Percentiles rank a stretch among this genome's conserved stretches.
Evolutionary conservation across 305 asterid genomes (phyloP).

Genomic region (Fraxinus sp.): DNA sequence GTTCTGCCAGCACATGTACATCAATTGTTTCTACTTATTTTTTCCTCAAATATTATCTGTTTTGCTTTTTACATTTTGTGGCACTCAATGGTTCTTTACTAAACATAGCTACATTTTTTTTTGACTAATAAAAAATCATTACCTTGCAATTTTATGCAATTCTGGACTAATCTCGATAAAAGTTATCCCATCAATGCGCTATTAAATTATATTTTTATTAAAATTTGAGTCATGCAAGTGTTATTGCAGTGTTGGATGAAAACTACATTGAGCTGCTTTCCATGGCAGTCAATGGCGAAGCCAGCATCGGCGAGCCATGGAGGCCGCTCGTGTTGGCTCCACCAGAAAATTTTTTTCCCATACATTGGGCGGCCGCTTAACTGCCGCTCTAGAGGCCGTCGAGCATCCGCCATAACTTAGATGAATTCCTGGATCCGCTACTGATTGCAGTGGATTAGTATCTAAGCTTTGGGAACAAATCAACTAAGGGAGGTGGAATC

Average conservation of each 20-base stretch:
- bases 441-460: neutral
- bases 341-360: no score
- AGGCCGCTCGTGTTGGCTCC: no score
- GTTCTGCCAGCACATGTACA: neutral
- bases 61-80: neutral
- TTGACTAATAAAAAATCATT: neutral
- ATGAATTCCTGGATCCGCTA: no score
- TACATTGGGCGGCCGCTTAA: no score
- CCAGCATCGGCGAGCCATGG: no score
- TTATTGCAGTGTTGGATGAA: neutral
- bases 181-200: neutral
- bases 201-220: neutral
- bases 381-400: no score
- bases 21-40: neutral
- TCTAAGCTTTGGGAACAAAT: neutral
- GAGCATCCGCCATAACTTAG: no score
- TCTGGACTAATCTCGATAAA: neutral
- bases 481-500: neutral
- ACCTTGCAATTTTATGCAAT: neutral
- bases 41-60: neutral
- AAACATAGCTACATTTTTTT: neutral
- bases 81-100: neutral
- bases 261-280: neutral
- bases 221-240: neutral
- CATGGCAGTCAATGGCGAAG: neutral